Percentiles rank a stretch among this genome's conserved stretches.
These are phyloP conservation scores for Piromyces sp. DNA, from an alignment of 192 early-diverging fungal species.

Conservation along the genomic window DNA sequence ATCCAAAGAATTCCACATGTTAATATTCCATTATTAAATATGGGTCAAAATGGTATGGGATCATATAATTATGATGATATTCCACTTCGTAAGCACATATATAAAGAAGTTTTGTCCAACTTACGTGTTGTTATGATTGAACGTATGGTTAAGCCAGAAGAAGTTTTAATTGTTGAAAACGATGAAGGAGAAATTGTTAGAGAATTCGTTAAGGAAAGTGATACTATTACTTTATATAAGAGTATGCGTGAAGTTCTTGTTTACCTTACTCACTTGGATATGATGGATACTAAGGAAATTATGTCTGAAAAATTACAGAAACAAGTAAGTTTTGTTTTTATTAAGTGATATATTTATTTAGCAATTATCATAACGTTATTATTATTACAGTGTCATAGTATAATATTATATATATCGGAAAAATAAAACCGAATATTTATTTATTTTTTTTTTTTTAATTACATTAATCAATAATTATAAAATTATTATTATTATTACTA, in stretches of 20 bases:
- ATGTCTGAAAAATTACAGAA: slow-evolving; percentile 82
- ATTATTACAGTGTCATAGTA: background rate
- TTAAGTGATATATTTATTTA: background rate
- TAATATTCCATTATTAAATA: slow-evolving; percentile 41
- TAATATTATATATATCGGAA: too few relatives aligned
- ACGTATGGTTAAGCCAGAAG: slow-evolving; percentile 96
- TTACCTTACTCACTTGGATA: slow-evolving; percentile 92
- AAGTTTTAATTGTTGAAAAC: slow-evolving; percentile 93
- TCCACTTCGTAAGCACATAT: slow-evolving; percentile 56
- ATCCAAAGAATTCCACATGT: slow-evolving; percentile 31
- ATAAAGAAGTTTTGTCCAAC: slow-evolving; percentile 62
- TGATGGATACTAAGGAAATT: slow-evolving; percentile 81
- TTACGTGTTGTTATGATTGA: slow-evolving; percentile 95
- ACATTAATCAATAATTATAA: too few relatives aligned
- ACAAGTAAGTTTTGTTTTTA: slow-evolving; percentile 37
- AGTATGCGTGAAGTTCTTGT: slow-evolving; percentile 92
- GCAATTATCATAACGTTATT: background rate
- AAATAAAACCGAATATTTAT: too few relatives aligned
- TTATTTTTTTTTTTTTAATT: too few relatives aligned
- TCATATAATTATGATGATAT: background rate
- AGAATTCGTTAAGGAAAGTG: slow-evolving; percentile 89
- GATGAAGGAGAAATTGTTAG: slow-evolving; percentile 99
- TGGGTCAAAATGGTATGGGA: slow-evolving; percentile 19
- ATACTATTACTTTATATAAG: slow-evolving; percentile 97
- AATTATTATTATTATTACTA: too few relatives aligned